Evolutionary conservation across 1,284 basidiomycete species (phyloP).

Genomic region (Leccinum griseonigrum): DNA sequence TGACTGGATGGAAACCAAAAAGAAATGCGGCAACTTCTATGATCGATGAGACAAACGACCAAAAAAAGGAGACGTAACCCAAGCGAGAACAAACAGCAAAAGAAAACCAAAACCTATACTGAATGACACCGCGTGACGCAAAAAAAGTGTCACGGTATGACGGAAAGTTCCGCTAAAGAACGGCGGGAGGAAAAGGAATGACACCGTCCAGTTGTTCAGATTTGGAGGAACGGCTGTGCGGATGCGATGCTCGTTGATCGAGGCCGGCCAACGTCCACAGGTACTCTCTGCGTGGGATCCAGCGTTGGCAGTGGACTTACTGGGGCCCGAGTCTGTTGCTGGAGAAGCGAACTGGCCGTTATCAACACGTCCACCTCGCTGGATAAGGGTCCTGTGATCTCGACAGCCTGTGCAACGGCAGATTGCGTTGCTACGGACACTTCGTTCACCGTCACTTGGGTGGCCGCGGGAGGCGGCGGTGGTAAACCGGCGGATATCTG

Average conservation of each 20-base stretch:
- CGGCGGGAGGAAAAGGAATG: slow-evolving; percentile 18
- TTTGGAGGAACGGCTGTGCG: slow-evolving; percentile 22
- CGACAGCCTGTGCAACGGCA: slow-evolving; percentile 42
- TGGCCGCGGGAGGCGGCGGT: slow-evolving; percentile 40
- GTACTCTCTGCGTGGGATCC: slow-evolving; percentile 29
- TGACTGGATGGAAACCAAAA: slow-evolving; percentile 7
- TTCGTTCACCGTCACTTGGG: slow-evolving; percentile 71
- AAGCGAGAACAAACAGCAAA: slow-evolving; percentile 21
- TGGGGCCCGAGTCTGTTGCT: slow-evolving; percentile 31
- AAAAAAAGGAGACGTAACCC: slow-evolving; percentile 19
- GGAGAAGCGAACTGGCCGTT: slow-evolving; percentile 35
- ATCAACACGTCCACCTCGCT: slow-evolving; percentile 36
- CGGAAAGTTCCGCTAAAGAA: slow-evolving; percentile 27
- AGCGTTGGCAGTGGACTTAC: slow-evolving; percentile 30
- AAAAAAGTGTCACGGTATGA: slow-evolving; percentile 13
- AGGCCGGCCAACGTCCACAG: slow-evolving; percentile 27
- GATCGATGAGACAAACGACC: slow-evolving; percentile 27
- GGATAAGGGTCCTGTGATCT: slow-evolving; percentile 38
- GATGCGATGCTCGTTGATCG: slow-evolving; percentile 29
- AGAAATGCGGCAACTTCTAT: slow-evolving; percentile 29
- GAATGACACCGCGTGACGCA: slow-evolving; percentile 23
- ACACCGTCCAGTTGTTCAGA: slow-evolving; percentile 14
- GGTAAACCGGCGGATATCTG: slow-evolving; percentile 41
- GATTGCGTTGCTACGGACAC: slow-evolving; percentile 72
- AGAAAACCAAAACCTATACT: slow-evolving; percentile 16